Conservation (phyloP, 2,329 filamentous ascomycete species). For the Blumeria hordei region DNA sequence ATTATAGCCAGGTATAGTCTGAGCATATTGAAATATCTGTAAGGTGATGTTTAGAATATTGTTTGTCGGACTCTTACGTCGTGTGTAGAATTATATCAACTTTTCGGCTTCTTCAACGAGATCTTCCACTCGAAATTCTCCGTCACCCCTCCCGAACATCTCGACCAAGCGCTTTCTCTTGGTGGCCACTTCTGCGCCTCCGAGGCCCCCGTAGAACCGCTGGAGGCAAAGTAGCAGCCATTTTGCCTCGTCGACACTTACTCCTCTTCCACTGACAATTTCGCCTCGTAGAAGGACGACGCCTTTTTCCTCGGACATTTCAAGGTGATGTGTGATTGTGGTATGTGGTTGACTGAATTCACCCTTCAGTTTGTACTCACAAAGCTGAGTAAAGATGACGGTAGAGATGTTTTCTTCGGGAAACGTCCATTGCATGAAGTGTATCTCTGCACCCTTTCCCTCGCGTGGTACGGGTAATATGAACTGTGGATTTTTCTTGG, state of each 20-base stretch:
- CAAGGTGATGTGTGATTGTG: slow-evolving; percentile 74
- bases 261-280: slow-evolving; percentile 51
- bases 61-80: no score
- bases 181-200: slow-evolving; percentile 23
- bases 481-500: slow-evolving; percentile 61
- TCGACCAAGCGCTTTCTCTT: slow-evolving; percentile 48
- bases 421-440: slow-evolving; percentile 93
- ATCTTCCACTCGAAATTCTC: slow-evolving; percentile 57
- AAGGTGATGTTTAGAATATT: no score
- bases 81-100: slow-evolving; percentile 22
- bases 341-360: slow-evolving; percentile 85
- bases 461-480: slow-evolving; percentile 62
- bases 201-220: slow-evolving; percentile 57
- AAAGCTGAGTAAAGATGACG: slow-evolving; percentile 81
- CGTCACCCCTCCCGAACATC: slow-evolving; percentile 61
- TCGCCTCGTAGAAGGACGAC: slow-evolving; percentile 70
- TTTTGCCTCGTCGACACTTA: slow-evolving; percentile 58
- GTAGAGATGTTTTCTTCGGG: slow-evolving; percentile 45
- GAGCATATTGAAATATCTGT: no score
- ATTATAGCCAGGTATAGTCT: no score
- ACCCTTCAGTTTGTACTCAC: slow-evolving; percentile 74
- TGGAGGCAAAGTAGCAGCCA: slow-evolving; percentile 86
- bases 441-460: slow-evolving; percentile 58
- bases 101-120: slow-evolving; percentile 77
- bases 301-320: slow-evolving; percentile 49